phyloP scores from a whole-genome alignment of 2,329 filamentous ascomycete species.

The Xylaria sp. region DNA sequence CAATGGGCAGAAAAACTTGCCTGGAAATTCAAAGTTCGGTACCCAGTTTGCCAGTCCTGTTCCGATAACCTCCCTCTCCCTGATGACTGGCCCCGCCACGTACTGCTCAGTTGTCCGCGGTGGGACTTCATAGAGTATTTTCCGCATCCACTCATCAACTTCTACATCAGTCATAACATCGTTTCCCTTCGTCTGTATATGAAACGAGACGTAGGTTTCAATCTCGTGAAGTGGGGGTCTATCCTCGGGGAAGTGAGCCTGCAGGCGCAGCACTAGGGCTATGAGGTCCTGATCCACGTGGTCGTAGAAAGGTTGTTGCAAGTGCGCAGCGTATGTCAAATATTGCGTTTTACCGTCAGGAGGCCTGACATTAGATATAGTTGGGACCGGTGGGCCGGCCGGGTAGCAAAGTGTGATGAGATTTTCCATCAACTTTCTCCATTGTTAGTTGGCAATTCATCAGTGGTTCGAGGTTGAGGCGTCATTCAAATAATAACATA shows the following conservation, averaged over 20 bases:
- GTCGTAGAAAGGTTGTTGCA: conserved; percentile 1
- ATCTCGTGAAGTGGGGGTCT: conserved; percentile 25
- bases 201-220: not conserved
- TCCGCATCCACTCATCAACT: conserved; percentile 5
- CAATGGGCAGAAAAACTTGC: not conserved
- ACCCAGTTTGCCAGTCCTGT: not conserved
- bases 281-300: conserved; percentile 24
- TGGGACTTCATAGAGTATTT: conserved; percentile 21
- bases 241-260: conserved; percentile 33
- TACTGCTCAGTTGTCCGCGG: not conserved
- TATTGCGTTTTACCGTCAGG: conserved; percentile 3
- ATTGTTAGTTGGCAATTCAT: not conserved
- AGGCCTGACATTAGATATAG: not conserved
- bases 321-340: conserved; percentile 30
- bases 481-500: not conserved
- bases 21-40: not conserved
- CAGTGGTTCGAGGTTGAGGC: not conserved
- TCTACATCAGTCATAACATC: not conserved
- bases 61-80: not conserved
- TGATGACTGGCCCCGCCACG: not conserved
- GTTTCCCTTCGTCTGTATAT: not conserved
- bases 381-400: conserved; percentile 22
- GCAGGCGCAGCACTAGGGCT: conserved; percentile 20
- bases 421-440: conserved; percentile 31
- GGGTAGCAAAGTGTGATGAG: conserved; percentile 35